Conservation (phyloP, 139 green algal genomes). For the Micromonas pusilla region DNA sequence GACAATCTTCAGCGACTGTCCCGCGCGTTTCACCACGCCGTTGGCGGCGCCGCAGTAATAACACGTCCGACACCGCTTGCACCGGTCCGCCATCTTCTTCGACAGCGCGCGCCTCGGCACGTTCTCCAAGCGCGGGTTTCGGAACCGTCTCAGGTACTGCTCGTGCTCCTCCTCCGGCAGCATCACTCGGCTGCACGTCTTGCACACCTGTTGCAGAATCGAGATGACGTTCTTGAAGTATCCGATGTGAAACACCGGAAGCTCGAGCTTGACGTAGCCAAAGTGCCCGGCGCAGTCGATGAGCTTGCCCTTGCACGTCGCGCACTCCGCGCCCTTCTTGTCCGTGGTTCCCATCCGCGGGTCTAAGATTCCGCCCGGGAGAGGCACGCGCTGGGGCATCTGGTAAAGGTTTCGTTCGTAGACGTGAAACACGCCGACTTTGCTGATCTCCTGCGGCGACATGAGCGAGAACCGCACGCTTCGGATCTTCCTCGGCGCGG, state of each 20-base stretch:
- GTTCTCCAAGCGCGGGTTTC: conserved; percentile 67
- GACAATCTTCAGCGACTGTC: conserved; percentile 55
- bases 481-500: conserved; percentile 70
- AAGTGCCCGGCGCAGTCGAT: conserved; percentile 91
- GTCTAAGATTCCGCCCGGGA: conserved; percentile 79
- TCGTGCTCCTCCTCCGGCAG: conserved; percentile 63
- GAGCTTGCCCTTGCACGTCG: conserved; percentile 86
- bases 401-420: conserved; percentile 83
- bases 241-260: conserved; percentile 98
- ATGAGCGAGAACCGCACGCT: conserved; percentile 76
- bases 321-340: conserved; percentile 65
- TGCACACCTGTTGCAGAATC: conserved; percentile 97
- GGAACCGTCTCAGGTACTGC: conserved; percentile 37
- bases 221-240: conserved; percentile 79
- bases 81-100: conserved; percentile 72
- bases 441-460: conserved; percentile 73
- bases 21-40: conserved; percentile 39
- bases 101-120: conserved; percentile 61
- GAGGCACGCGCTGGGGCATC: conserved; percentile 74
- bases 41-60: conserved; percentile 40
- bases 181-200: conserved; percentile 83
- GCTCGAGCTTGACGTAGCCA: conserved; percentile 88
- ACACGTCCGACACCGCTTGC: conserved; percentile 77
- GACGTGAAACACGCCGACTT: conserved; percentile 73
- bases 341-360: conserved; percentile 54